Evolutionary conservation across 2,329 filamentous ascomycete genomes (phyloP), one percentile per base, ranked within the genome.

Genomic region (Onygenales sp.): DNA sequence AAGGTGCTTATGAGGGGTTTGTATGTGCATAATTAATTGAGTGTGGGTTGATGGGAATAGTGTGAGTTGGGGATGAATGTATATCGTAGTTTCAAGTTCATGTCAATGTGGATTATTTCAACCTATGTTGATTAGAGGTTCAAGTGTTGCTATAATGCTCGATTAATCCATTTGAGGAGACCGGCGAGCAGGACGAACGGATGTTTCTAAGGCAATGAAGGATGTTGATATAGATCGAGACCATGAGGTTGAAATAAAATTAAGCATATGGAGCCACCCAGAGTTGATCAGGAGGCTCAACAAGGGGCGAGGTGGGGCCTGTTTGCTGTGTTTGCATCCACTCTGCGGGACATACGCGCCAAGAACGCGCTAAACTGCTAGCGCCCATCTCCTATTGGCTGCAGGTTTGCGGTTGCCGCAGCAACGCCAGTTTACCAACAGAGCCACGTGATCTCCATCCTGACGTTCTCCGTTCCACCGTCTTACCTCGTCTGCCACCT

Each of bases 371-470:
- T 27, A 27, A 27, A 27, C 3, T 27, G 5, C 21, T 27, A 27
- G 21, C 5, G 39, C 21, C 21, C 21, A 5, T 3, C 5, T 44
- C 6, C 45, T 9, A 52, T 49, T 53, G 51, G 51, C 44, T 21
- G 36, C 10, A 11, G 7, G 27, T 7, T 21, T 6, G 5, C 14
- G 5, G 55, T 57, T 57, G 53, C 43, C 53, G 39, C 9, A 46
- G 53, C 55, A 57, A 57, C 53, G 21, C 9, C n/a, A 36, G 47
- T 57, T 57, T 51, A 55, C 38, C 49, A 57, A 57, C 53, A 57
- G 7, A 49, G 39, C 1, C 43, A 43, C 41, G 41, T 43, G 49
- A 44, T 32, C 27, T 51, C 2, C 21, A 32, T 49, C 44, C 31
- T 46, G 27, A 13, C 13, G 21, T 31, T 33, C 27, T 13, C 6